Conservation (phyloP, 2,329 filamentous ascomycete species). For the Leptographium lundbergii region DNA sequence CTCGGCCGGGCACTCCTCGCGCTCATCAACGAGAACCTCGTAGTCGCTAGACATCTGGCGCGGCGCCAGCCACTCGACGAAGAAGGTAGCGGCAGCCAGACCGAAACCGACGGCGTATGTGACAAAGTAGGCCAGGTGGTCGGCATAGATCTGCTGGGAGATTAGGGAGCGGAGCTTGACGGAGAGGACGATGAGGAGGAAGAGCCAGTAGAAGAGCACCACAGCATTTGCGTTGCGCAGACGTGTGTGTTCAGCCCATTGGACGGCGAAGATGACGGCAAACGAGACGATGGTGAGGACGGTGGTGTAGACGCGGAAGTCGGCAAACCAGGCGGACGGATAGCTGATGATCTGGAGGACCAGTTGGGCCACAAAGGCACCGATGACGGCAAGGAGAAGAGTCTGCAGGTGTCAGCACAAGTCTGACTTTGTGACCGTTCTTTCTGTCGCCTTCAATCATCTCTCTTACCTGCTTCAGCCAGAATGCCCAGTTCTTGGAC, state of each 20-base stretch:
- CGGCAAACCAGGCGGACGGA: slow-evolving; percentile 57
- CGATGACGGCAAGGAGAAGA: slow-evolving; percentile 55
- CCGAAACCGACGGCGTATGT: slow-evolving; percentile 62
- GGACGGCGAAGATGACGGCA: slow-evolving; percentile 60
- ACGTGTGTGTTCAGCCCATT: slow-evolving; percentile 77
- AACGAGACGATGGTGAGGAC: slow-evolving; percentile 60
- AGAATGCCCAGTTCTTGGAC: slow-evolving; percentile 84
- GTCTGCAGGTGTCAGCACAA: slow-evolving; percentile 18
- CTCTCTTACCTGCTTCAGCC: slow-evolving; percentile 65
- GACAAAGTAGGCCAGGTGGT: slow-evolving; percentile 61
- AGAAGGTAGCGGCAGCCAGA: slow-evolving; percentile 57
- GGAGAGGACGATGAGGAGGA: slow-evolving; percentile 64
- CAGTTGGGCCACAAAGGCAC: slow-evolving; percentile 58
- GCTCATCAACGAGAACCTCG: slow-evolving; percentile 41
- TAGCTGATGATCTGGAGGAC: slow-evolving; percentile 62
- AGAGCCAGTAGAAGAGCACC: slow-evolving; percentile 83
- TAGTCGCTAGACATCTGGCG: slow-evolving; percentile 52
- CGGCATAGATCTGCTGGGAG: slow-evolving; percentile 58
- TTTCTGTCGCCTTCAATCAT: too few relatives aligned
- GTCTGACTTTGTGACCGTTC: neutral
- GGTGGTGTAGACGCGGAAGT: slow-evolving; percentile 80
- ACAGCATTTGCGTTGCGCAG: slow-evolving; percentile 78
- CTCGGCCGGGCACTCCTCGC: slow-evolving; percentile 60
- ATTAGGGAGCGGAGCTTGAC: slow-evolving; percentile 81
- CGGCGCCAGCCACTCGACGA: slow-evolving; percentile 77